phyloP scores from a whole-genome alignment of 73 alveolate species.

The Tetrahymena borealis region DNA sequence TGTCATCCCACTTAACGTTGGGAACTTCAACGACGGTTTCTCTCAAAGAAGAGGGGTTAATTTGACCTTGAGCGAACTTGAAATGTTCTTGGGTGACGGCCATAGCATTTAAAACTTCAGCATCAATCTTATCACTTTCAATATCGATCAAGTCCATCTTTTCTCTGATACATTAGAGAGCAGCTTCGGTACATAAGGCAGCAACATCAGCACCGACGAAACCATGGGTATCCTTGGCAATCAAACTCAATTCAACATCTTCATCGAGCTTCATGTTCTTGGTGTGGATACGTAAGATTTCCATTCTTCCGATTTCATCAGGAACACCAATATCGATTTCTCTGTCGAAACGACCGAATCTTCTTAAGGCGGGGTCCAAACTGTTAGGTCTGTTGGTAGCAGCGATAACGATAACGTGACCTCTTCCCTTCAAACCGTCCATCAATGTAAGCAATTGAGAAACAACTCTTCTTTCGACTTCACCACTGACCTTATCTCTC shows the following conservation, averaged over 20 bases:
- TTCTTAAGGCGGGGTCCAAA: slow-evolving; percentile 94
- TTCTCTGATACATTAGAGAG: slow-evolving; percentile 91
- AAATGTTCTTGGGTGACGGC: slow-evolving; percentile 97
- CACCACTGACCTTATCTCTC: slow-evolving; percentile 94
- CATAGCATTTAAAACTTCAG: slow-evolving; percentile 79
- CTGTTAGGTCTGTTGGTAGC: slow-evolving; percentile 98
- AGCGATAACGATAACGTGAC: slow-evolving; percentile 86
- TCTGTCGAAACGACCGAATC: slow-evolving; percentile 96
- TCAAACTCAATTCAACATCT: slow-evolving; percentile 91
- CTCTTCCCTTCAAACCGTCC: slow-evolving; percentile 95
- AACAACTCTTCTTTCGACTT: slow-evolving; percentile 96
- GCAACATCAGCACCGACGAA: slow-evolving; percentile 59
- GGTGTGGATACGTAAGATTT: slow-evolving; percentile 83
- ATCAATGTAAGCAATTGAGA: slow-evolving; percentile 91
- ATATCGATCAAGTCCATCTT: slow-evolving; percentile 96
- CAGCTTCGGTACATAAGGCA: slow-evolving; percentile 51
- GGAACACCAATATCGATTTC: slow-evolving; percentile 97
- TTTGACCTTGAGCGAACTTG: slow-evolving; percentile 88
- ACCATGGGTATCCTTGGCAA: slow-evolving; percentile 88
- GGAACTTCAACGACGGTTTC: slow-evolving; percentile 94
- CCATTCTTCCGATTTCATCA: slow-evolving; percentile 89
- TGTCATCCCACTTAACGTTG: slow-evolving; percentile 96
- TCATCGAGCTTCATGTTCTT: slow-evolving; percentile 92
- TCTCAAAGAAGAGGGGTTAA: slow-evolving; percentile 69
- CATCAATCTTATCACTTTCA: slow-evolving; percentile 93